Evolutionary conservation across 495 filamentous ascomycete species (phyloP).

Genomic region (Penicillium silybi): DNA sequence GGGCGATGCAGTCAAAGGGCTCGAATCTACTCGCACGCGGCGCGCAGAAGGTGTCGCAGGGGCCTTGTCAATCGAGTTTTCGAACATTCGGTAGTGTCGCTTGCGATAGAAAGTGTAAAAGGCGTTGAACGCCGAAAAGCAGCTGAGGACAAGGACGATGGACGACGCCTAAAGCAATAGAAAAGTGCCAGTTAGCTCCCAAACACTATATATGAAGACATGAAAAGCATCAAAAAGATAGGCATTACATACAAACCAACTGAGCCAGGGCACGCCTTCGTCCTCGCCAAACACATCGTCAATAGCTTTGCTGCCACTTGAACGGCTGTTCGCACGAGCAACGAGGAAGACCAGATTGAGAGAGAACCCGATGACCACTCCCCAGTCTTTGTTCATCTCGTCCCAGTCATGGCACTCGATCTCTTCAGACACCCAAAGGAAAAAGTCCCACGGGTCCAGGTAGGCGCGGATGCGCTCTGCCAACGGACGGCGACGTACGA

Average conservation of each 20-base stretch:
- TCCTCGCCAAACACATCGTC: slow-evolving; percentile 85
- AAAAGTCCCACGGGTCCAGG: slow-evolving; percentile 82
- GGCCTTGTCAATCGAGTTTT: slow-evolving; percentile 67
- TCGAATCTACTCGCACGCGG: slow-evolving; percentile 86
- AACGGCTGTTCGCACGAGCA: slow-evolving; percentile 68
- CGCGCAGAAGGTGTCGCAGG: slow-evolving; percentile 83
- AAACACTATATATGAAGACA: not conserved
- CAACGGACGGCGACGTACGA: slow-evolving; percentile 76
- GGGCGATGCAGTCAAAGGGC: slow-evolving; percentile 73
- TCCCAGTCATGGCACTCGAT: slow-evolving; percentile 87
- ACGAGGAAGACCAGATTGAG: slow-evolving; percentile 80
- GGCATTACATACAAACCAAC: slow-evolving; percentile 68
- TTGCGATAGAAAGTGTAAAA: slow-evolving; percentile 78
- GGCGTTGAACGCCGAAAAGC: slow-evolving; percentile 67
- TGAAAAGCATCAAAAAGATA: not conserved
- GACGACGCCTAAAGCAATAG: slow-evolving; percentile 54
- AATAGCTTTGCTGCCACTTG: slow-evolving; percentile 37
- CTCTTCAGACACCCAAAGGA: slow-evolving; percentile 86
- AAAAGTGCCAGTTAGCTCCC: slow-evolving; percentile 2
- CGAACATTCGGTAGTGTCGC: slow-evolving; percentile 88
- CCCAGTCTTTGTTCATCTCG: slow-evolving; percentile 67
- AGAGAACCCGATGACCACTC: slow-evolving; percentile 64
- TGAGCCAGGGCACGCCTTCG: slow-evolving; percentile 59
- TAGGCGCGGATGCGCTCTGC: slow-evolving; percentile 69
- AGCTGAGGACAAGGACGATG: slow-evolving; percentile 60